A percentile compares a stretch with the other conserved stretches of the same genome.
Conservation (phyloP, 257 asterid genomes). For the Anisodus tanguticus region DNA sequence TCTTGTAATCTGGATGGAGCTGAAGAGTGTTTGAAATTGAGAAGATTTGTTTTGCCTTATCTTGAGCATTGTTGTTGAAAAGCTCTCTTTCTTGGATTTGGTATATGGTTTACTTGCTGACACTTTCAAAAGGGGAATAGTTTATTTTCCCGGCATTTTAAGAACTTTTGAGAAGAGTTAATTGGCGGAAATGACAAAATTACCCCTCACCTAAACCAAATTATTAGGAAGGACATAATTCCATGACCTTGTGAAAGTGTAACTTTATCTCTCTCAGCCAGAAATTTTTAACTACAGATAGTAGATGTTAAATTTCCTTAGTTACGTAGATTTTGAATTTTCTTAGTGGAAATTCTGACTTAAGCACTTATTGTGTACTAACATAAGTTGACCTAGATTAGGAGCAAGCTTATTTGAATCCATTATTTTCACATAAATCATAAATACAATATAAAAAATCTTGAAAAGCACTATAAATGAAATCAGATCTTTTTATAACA, state of each 20-base stretch:
- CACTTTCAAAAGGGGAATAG: constrained; percentile 65
- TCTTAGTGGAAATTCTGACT: too few species aligned
- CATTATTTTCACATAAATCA: neutral
- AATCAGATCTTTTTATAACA: too few species aligned
- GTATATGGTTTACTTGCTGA: constrained; percentile 52
- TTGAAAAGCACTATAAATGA: too few species aligned
- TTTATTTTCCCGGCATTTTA: constrained; percentile 48
- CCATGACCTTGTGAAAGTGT: neutral
- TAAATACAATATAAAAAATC: too few species aligned
- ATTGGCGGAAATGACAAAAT: constrained; percentile 32
- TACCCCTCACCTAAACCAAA: constrained; percentile 25
- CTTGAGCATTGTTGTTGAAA: constrained; percentile 48
- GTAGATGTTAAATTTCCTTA: too few species aligned
- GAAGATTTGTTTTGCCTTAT: constrained; percentile 24
- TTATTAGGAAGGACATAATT: neutral
- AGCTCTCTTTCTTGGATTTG: constrained; percentile 36
- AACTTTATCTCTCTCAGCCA: too few species aligned
- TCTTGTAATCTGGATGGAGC: constrained; percentile 40
- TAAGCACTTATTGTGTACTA: too few species aligned
- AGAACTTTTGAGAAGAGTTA: constrained; percentile 12
- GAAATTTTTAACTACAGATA: too few species aligned
- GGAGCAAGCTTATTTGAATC: neutral
- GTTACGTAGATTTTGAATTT: too few species aligned
- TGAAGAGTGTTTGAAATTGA: constrained; percentile 35
- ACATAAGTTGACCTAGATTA: neutral